phyloP scores from a whole-genome alignment of 2,329 filamentous ascomycete species.

The Ustulina deusta region DNA sequence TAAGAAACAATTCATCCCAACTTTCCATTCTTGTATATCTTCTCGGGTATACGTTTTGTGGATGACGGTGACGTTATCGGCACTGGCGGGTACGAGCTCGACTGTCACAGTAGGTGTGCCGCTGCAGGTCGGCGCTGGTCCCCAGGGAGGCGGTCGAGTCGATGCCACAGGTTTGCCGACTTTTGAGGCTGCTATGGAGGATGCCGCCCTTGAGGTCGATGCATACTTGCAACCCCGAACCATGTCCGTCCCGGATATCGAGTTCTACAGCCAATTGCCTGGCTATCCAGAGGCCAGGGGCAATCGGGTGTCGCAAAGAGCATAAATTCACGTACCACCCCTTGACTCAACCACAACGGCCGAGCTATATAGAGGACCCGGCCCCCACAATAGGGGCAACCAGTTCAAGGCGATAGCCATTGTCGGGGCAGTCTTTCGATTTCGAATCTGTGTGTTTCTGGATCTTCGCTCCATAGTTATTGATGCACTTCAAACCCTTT shows the following conservation, averaged over 20 bases:
- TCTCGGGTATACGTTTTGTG: constrained; percentile 67
- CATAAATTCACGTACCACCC: not conserved
- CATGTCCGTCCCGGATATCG: constrained; percentile 52
- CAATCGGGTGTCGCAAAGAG: constrained; percentile 8
- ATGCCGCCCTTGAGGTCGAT: constrained; percentile 55
- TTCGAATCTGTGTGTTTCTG: not conserved
- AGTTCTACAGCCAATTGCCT: constrained; percentile 53
- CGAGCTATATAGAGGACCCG: not conserved
- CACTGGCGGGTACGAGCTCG: constrained; percentile 53
- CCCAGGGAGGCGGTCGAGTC: constrained; percentile 47
- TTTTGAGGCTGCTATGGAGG: constrained; percentile 61
- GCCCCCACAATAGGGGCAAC: not conserved
- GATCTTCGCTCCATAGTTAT: constrained; percentile 6
- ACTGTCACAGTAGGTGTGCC: constrained; percentile 61
- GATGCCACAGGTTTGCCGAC: constrained; percentile 53
- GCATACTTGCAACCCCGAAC: constrained; percentile 58
- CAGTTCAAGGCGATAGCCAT: not conserved
- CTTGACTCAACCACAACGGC: not conserved
- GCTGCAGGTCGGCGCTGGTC: constrained; percentile 62
- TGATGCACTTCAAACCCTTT: constrained; percentile 2
- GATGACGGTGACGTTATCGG: constrained; percentile 55
- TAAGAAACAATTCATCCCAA: constrained; percentile 65
- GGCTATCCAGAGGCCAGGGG: constrained; percentile 45
- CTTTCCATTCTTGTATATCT: constrained; percentile 69
- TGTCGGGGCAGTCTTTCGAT: not conserved